Base-by-base conservation (phyloP, 2,329 filamentous ascomycete species). In the Lanzia echinophila region DNA sequence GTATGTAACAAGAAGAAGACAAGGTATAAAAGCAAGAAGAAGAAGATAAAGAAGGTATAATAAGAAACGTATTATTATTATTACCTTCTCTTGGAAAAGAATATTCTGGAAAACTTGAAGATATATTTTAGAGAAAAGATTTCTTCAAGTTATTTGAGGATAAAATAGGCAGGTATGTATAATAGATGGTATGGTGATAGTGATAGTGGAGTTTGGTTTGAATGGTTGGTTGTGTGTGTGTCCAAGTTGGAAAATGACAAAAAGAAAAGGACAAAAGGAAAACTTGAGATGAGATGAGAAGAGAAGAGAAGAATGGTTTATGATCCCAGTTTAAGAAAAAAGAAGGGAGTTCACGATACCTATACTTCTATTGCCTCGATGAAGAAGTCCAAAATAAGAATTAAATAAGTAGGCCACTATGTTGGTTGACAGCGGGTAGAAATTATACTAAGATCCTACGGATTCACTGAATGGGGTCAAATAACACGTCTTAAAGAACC, bases 371-470 rank as follows among this genome's bases (percentile, higher is more conserved):
- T 34, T 22, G 19, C 24, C 24, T 28, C 24, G 24, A 4, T 28
- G 24, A 28, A 28, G 24, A 28, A 28, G 8, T 28, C 8, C 24
- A 28, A 28, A 28, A 28, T 28, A 28, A 4, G 24, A 4, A 28
- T 8, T 28, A 28, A 28, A 28, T 4, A 28, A 8, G 24, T 38
- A 38, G n/a, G 38, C n/a, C 4, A 41, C n/a, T 41, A 28, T 49
- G 49, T 45, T 51, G 20, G 17, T 12, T 33, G 42, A 47, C 42
- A 47, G 43, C 50, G 50, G 41, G 42, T 34, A 17, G 33, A 20
- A 15, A 28, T 8, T 28, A 43, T 12, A 11, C 22, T 20, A 43
- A 20, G 4, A 13, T 28, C 4, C 24, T 28, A 28, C 8, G 24
- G 24, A 28, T 28, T 28, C 8, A 47, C 22, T 6, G 32, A 17